Percentiles rank a stretch among this genome's conserved stretches.
These are phyloP conservation scores for Buxus sempervirens DNA, from an alignment of 164 flowering plant species.

Conservation along the genomic window DNA sequence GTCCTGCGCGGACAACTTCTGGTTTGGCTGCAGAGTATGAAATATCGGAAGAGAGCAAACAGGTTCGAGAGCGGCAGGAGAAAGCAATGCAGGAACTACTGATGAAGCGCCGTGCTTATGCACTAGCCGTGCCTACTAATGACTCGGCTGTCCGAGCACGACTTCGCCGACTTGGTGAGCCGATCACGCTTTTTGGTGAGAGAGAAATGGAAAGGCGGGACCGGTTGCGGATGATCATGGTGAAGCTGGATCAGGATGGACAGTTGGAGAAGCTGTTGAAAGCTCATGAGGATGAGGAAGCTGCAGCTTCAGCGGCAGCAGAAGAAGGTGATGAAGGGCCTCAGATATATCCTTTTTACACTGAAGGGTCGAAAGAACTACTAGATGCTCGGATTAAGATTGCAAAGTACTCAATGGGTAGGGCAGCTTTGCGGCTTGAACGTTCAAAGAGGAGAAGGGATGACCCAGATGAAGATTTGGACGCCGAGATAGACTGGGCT, in stretches of 20 bases:
- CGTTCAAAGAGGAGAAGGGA: slow-evolving; percentile 74
- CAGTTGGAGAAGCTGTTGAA: slow-evolving; percentile 88
- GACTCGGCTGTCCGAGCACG: slow-evolving; percentile 85
- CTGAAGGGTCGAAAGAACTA: slow-evolving; percentile 75
- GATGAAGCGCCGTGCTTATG: slow-evolving; percentile 86
- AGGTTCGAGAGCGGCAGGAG: slow-evolving; percentile 72
- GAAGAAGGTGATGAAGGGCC: slow-evolving; percentile 60
- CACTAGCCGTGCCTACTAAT: slow-evolving; percentile 94
- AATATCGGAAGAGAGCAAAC: slow-evolving; percentile 80
- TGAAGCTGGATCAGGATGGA: slow-evolving; percentile 74
- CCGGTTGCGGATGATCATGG: slow-evolving; percentile 76
- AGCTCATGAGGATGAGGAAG: slow-evolving; percentile 89
- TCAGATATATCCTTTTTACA: slow-evolving; percentile 78
- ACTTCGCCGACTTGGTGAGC: slow-evolving; percentile 89
- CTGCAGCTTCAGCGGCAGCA: slow-evolving; percentile 33
- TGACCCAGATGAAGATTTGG: slow-evolving; percentile 90
- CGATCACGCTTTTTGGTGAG: slow-evolving; percentile 90
- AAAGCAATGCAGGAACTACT: slow-evolving; percentile 74
- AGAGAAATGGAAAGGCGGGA: slow-evolving; percentile 96
- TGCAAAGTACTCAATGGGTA: slow-evolving; percentile 61
- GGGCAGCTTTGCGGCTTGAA: slow-evolving; percentile 65
- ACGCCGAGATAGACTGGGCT: slow-evolving; percentile 79
- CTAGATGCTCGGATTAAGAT: slow-evolving; percentile 68
- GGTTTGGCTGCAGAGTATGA: slow-evolving; percentile 47
- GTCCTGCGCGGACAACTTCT: slow-evolving; percentile 12